Conservation (phyloP, 140 eudicot genomes). For the Eryngium alpinum region DNA sequence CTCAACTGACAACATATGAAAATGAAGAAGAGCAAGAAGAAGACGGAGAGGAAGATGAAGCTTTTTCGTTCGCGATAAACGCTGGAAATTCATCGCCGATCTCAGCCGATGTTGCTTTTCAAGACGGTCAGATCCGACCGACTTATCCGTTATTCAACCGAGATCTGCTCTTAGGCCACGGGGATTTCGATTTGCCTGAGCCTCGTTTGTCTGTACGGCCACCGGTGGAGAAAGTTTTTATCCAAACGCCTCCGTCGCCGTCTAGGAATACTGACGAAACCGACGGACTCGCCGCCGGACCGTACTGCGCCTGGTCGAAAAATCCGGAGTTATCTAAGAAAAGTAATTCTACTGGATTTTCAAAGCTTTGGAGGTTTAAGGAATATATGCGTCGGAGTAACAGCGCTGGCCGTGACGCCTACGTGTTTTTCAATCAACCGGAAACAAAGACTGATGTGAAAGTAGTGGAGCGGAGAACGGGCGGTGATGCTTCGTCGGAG, state of each 20-base stretch:
- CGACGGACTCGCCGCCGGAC: constrained; percentile 37
- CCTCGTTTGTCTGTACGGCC: constrained; percentile 38
- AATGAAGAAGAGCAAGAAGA: constrained; percentile 19
- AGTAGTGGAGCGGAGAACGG: not conserved
- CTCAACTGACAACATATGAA: not conserved
- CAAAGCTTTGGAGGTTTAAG: constrained; percentile 73
- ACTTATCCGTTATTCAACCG: constrained; percentile 55
- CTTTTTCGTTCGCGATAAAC: constrained; percentile 44
- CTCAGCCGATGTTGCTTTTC: constrained; percentile 46
- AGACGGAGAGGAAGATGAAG: constrained; percentile 38
- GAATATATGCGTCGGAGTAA: constrained; percentile 53
- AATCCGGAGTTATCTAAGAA: constrained; percentile 54
- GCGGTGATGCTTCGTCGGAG: constrained; percentile 7
- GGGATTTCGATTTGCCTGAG: constrained; percentile 17
- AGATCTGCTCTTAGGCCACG: constrained; percentile 26
- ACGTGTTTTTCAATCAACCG: constrained; percentile 49
- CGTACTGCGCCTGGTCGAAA: constrained; percentile 51
- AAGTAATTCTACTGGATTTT: constrained; percentile 89
- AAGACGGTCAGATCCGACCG: constrained; percentile 61
- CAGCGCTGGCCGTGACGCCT: constrained; percentile 86
- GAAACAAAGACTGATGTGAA: not conserved
- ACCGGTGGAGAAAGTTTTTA: constrained; percentile 54
- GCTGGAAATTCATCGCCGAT: constrained; percentile 28
- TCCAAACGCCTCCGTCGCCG: constrained; percentile 29
- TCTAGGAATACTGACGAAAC: constrained; percentile 16